Percentiles rank a stretch among this genome's conserved stretches.
Conservation (phyloP, 1,139 yeast species). For the Candida sanyaensis region DNA sequence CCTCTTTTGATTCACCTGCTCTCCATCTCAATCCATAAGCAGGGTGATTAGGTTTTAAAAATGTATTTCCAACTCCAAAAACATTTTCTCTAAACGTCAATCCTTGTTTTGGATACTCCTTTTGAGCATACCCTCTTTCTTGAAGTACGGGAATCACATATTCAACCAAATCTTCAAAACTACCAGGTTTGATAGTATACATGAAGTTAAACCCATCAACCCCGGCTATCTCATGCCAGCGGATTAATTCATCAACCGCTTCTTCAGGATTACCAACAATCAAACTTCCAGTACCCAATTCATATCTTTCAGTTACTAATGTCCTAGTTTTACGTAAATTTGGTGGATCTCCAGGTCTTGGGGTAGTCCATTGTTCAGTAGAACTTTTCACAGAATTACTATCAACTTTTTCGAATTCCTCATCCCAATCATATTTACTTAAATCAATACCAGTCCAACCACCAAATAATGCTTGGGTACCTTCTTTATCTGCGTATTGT, state of each 20-base stretch:
- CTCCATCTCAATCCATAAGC: conserved; percentile 39
- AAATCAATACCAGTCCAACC: conserved; percentile 36
- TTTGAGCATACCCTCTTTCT: conserved; percentile 24
- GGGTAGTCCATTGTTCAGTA: conserved; percentile 26
- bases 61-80: conserved; percentile 19
- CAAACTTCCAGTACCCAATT: conserved; percentile 25
- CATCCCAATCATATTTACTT: conserved; percentile 24
- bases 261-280: conserved; percentile 22
- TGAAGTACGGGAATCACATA: conserved; percentile 22
- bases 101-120: conserved; percentile 23
- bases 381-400: conserved; percentile 25
- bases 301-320: conserved; percentile 19
- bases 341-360: conserved; percentile 22
- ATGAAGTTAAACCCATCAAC: conserved; percentile 27
- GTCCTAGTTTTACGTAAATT: conserved; percentile 23
- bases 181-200: conserved; percentile 23
- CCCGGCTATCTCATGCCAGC: conserved; percentile 26
- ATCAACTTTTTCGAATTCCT: conserved; percentile 25
- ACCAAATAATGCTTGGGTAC: conserved; percentile 33
- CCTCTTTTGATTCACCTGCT: conserved; percentile 32
- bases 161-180: conserved; percentile 24
- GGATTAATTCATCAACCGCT: conserved; percentile 24
- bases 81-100: conserved; percentile 22
- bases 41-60: conserved; percentile 26
- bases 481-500: conserved; percentile 30